Base-by-base conservation (phyloP, 108 stramenopile species). In the Nitzschia inconspicua region DNA sequence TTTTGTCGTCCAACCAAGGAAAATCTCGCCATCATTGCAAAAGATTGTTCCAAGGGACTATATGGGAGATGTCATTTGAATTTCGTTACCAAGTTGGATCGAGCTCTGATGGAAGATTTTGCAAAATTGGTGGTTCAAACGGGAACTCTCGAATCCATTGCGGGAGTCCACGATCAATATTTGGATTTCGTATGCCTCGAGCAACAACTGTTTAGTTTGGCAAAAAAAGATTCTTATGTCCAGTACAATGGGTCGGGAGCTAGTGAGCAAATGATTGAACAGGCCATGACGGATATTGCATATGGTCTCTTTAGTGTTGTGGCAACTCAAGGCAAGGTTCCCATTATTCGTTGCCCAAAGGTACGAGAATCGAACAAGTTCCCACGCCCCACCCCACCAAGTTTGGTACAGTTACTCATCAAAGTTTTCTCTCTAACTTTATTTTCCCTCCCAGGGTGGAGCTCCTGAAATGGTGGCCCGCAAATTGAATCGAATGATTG, bases 381-480 rank as follows among this genome's bases (percentile, higher is more conserved):
- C 37, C 37, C n/a, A 14, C n/a, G 14, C 37, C n/a, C n/a, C n/a
- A 39, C n/a, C n/a, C 37, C 11, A 39, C 37, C 37, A 2, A 3
- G 11, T 47, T 36, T 34, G 53, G 32, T 19, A 32, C 31, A 4
- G 31, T 19, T 16, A 36, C 20, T 1, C 13, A 13, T 54, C 16
- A 5, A 16, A 30, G 9, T 14, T 26, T 44, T 3, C 27, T 32
- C 18, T 28, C 22, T 53, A 50, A 29, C n/a, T 35, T 46, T 11
- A 18, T 42, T n/a, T 32, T 47, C 55, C 50, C 58, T 47, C 22
- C 7, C 35, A 84, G 85, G 96, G 95, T 6, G 98, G 97, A 16
- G 85, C 94, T 2, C 89, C 96, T 1, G 96, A 97, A 86, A 96
- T 96, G 96, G 94, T 97, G 11, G 96, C 94, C 26, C 83, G 93